Conservation (phyloP, 192 early-diverging fungal species). For the Kappamyces sp. region DNA sequence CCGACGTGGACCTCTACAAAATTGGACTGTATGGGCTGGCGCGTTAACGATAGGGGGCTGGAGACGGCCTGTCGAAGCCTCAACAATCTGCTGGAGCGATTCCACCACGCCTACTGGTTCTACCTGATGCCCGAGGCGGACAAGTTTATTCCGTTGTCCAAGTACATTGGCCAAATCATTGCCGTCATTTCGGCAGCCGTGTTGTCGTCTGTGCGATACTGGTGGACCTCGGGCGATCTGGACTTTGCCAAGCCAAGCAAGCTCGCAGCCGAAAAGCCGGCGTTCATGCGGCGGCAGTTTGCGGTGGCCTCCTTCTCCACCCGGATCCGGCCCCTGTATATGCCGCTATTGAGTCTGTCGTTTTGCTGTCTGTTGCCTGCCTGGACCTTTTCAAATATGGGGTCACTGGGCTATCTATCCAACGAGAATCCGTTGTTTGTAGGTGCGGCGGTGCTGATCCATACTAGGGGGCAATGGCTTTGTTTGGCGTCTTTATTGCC, state of each 20-base stretch:
- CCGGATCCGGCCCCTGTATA: slow-evolving; percentile 5
- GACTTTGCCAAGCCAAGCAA: not conserved
- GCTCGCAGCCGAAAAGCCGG: not conserved
- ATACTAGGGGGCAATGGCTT: slow-evolving; percentile 3
- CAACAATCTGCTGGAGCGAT: slow-evolving; percentile 87
- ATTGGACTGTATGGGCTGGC: slow-evolving; percentile 21
- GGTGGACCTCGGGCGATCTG: slow-evolving; percentile 10
- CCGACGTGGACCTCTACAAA: slow-evolving; percentile 17
- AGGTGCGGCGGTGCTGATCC: not conserved
- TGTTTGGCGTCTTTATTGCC: not conserved
- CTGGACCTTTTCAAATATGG: not conserved
- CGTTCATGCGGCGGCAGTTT: not conserved
- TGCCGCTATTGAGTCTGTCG: slow-evolving; percentile 3
- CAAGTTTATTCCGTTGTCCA: slow-evolving; percentile 78
- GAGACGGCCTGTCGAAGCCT: slow-evolving; percentile 79
- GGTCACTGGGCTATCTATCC: not conserved
- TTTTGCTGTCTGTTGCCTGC: slow-evolving; percentile 1
- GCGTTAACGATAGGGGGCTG: slow-evolving; percentile 32
- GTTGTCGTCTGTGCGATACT: slow-evolving; percentile 25
- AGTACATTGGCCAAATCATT: slow-evolving; percentile 81
- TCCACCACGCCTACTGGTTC: slow-evolving; percentile 97
- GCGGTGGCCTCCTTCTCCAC: slow-evolving; percentile 4
- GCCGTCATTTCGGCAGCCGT: slow-evolving; percentile 69
- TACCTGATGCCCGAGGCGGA: slow-evolving; percentile 79
- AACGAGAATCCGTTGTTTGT: too few species aligned